A percentile compares a stretch with the other conserved stretches of the same genome.
phyloP scores from a whole-genome alignment of 2,329 filamentous ascomycete genomes.

The Verticillium alfalfae region DNA sequence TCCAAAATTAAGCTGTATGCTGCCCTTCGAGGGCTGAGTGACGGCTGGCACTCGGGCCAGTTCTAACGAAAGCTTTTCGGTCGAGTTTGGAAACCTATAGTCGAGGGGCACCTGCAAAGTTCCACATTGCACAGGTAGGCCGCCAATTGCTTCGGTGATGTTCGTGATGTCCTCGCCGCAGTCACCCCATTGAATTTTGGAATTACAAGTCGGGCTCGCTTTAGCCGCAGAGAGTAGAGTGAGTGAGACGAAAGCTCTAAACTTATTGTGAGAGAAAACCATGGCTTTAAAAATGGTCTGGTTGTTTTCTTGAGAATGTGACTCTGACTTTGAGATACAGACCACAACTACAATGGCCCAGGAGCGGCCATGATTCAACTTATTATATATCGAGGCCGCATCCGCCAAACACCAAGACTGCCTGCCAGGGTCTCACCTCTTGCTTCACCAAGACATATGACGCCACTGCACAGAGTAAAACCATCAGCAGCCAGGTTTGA shows the following conservation, averaged over 20 bases:
- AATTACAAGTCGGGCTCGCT: background rate
- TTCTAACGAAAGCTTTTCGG: slow-evolving; percentile 8
- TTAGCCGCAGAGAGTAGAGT: background rate
- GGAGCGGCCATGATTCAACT: no score
- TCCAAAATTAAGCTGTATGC: slow-evolving; percentile 23
- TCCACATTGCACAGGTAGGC: slow-evolving; percentile 9
- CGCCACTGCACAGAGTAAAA: background rate
- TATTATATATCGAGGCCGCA: no score
- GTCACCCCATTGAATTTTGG: background rate
- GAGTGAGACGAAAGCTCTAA: background rate
- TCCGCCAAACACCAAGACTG: background rate
- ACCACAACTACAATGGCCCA: no score
- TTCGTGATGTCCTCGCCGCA: background rate
- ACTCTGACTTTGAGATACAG: no score
- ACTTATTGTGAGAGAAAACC: background rate
- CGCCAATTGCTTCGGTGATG: background rate
- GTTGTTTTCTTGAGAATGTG: background rate
- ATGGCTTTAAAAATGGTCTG: background rate
- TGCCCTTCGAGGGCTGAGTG: slow-evolving; percentile 16
- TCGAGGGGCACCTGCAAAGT: slow-evolving; percentile 11
- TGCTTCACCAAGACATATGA: background rate
- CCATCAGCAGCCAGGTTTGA: background rate
- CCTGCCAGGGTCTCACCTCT: background rate
- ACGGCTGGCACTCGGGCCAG: slow-evolving; percentile 7
- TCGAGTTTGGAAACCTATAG: slow-evolving; percentile 6